These are phyloP conservation scores for Scalesia atractyloides DNA, from an alignment of 129 eudicot genomes.

Conservation along the genomic window DNA sequence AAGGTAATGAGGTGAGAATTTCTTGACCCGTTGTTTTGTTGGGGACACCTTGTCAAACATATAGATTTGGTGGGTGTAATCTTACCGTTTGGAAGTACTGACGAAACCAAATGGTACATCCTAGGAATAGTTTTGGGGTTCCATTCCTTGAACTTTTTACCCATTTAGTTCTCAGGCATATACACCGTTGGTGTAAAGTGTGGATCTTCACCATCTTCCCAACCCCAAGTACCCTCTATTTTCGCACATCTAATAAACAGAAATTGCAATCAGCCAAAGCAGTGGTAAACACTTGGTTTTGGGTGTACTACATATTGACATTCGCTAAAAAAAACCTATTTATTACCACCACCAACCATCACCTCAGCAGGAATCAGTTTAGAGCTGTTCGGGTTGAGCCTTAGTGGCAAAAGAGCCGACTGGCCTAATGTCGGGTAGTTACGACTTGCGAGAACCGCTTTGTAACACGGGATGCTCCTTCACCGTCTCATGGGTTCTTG, in stretches of 20 bases:
- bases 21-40: constrained; percentile 71
- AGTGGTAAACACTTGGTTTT: constrained; percentile 29
- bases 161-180: constrained; percentile 46
- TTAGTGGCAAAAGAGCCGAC: no score
- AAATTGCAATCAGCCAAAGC: constrained; percentile 63
- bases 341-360: constrained; percentile 60
- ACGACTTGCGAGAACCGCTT: no score
- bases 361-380: no score
- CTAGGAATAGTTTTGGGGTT: constrained; percentile 48
- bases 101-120: constrained; percentile 68
- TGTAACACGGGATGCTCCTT: no score
- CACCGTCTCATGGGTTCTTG: no score
- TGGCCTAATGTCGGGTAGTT: no score
- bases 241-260: constrained; percentile 68
- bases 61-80: constrained; percentile 47
- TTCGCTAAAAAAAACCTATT: constrained; percentile 27
- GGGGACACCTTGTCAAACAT: no score
- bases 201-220: constrained; percentile 44
- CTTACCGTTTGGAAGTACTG: constrained; percentile 52
- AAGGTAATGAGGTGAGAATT: constrained; percentile 66
- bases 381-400: no score
- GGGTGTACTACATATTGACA: constrained; percentile 43
- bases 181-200: constrained; percentile 61
- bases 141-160: constrained; percentile 47
- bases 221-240: neutral